phyloP scores from a whole-genome alignment of 1,139 yeast species.

The Sugiyamaella xylanicola region DNA sequence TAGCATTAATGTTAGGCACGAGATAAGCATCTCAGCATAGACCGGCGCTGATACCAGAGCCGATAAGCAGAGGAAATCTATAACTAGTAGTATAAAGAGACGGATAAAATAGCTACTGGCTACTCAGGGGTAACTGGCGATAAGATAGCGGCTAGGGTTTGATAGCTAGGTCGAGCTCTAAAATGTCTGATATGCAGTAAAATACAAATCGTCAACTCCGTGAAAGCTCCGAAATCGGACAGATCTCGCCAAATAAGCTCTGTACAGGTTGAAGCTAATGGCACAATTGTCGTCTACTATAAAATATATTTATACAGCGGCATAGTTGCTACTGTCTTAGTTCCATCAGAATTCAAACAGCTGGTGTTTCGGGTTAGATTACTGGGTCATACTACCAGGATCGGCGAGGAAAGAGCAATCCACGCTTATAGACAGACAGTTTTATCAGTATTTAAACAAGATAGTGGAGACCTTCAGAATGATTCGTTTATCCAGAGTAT shows the following conservation, averaged over 20 bases:
- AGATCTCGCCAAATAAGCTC: background rate
- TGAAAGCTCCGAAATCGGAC: background rate
- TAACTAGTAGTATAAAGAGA: too few species aligned
- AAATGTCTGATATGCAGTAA: too few species aligned
- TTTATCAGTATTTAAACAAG: background rate
- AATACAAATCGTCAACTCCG: background rate
- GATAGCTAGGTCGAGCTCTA: too few species aligned
- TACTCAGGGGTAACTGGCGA: background rate
- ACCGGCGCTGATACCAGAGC: background rate
- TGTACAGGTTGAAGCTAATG: too few species aligned
- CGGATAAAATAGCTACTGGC: too few species aligned
- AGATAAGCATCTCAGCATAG: background rate
- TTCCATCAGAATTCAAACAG: background rate
- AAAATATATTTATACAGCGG: too few species aligned
- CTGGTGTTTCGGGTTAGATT: background rate
- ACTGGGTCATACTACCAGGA: background rate
- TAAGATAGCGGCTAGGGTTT: slow-evolving; percentile 15
- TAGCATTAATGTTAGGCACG: background rate
- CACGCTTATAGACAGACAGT: slow-evolving; percentile 2
- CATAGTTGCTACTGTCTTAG: too few species aligned
- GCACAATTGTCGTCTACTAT: too few species aligned
- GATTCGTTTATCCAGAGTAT: background rate
- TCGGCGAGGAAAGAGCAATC: background rate
- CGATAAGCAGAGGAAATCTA: background rate
- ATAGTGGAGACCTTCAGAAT: background rate